Percentiles rank a stretch among this genome's conserved stretches.
These are phyloP conservation scores for Isabelozyma pseudorhagii DNA, from an alignment of 805 yeast genomes.

Conservation along the genomic window DNA sequence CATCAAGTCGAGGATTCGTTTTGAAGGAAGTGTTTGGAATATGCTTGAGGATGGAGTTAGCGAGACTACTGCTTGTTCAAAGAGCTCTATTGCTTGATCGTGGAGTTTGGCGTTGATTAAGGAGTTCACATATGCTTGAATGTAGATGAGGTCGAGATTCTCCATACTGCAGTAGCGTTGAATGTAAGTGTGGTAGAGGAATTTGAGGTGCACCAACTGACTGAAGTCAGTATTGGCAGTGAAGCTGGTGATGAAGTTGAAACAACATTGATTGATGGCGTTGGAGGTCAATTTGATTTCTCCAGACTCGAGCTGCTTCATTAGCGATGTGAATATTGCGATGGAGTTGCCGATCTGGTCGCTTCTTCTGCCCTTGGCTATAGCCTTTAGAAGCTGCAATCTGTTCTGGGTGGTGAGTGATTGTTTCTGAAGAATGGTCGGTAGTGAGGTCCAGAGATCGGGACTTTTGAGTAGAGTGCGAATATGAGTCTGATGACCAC, in stretches of 20 bases:
- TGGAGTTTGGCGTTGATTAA: constrained; percentile 22
- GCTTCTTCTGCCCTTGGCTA: background rate
- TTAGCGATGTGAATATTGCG: background rate
- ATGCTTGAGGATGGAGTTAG: background rate
- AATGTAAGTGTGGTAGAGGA: constrained; percentile 18
- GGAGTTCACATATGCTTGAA: constrained; percentile 17
- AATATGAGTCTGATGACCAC: too few species aligned
- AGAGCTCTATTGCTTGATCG: constrained; percentile 17
- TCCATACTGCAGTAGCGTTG: constrained; percentile 1
- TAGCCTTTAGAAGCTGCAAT: background rate
- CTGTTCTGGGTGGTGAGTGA: background rate
- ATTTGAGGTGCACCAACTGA: constrained; percentile 15
- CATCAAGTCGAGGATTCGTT: constrained; percentile 12
- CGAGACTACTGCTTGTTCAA: constrained; percentile 5
- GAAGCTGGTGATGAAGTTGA: constrained; percentile 1
- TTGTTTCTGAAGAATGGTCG: background rate
- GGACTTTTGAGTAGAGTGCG: background rate
- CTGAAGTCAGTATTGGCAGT: constrained; percentile 15
- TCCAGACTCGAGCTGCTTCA: constrained; percentile 1
- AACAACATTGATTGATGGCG: background rate
- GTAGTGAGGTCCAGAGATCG: background rate
- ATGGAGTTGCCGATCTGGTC: constrained; percentile 1
- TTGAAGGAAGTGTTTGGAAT: constrained; percentile 14
- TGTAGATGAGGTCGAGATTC: constrained; percentile 13
- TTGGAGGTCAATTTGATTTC: background rate